phyloP scores from a whole-genome alignment of 163 green algal genomes.

The Picocystis sp. region DNA sequence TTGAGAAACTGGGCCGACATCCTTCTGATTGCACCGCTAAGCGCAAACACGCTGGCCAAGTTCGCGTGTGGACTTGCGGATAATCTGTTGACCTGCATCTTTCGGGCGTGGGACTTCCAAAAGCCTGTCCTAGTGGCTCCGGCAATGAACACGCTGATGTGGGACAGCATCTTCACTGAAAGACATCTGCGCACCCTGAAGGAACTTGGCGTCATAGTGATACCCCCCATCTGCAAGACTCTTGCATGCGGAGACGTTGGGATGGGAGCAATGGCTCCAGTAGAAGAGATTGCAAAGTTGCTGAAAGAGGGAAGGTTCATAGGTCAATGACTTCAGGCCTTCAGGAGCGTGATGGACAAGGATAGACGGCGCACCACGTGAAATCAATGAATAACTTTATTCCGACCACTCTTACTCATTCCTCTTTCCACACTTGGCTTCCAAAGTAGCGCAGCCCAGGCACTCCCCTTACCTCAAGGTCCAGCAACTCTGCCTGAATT shows the following conservation, averaged over 20 bases:
- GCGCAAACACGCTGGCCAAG: conserved; percentile 89
- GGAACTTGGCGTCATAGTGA: conserved; percentile 28
- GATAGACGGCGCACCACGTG: too few relatives aligned
- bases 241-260: conserved; percentile 87
- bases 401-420: not conserved
- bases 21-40: conserved; percentile 72
- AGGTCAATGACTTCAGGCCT: too few relatives aligned
- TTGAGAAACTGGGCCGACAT: conserved; percentile 81
- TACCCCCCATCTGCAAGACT: conserved; percentile 63
- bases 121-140: conserved; percentile 58
- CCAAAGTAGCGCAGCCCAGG: conserved; percentile 88
- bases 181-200: conserved; percentile 46
- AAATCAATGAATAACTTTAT: too few relatives aligned
- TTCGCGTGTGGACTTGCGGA: conserved; percentile 59
- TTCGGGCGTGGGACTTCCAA: conserved; percentile 68
- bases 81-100: conserved; percentile 80
- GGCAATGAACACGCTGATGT: conserved; percentile 99
- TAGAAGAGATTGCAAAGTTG: conserved; percentile 19
- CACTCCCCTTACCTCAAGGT: conserved; percentile 84
- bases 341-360: too few relatives aligned
- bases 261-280: conserved; percentile 63
- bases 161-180: conserved; percentile 64
- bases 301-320: not conserved
- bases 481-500: conserved; percentile 67
- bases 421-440: conserved; percentile 56